A percentile compares a stretch with the other conserved stretches of the same genome.
Conservation (phyloP, 2,329 filamentous ascomycete genomes). For the Aspergillus arachidicola region DNA sequence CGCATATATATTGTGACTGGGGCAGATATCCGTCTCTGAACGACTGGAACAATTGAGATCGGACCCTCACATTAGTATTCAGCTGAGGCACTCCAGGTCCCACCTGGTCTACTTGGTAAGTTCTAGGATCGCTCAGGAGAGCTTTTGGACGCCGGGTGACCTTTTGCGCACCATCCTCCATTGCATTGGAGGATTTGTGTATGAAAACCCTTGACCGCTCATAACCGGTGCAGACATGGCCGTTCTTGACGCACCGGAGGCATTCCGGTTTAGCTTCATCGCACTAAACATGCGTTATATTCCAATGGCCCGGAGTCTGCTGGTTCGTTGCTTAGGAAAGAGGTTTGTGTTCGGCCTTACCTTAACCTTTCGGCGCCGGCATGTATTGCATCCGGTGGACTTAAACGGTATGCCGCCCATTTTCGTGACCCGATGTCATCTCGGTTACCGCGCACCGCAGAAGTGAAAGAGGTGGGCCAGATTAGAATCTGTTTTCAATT, state of each 20-base stretch:
- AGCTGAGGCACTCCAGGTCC: conserved; percentile 15
- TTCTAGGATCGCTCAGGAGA: background rate
- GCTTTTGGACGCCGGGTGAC: conserved; percentile 11
- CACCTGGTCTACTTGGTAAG: conserved; percentile 1
- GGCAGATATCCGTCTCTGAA: conserved; percentile 17
- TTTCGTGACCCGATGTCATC: conserved; percentile 1
- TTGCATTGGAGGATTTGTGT: conserved; percentile 12
- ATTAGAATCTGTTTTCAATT: background rate
- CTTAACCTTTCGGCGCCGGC: conserved; percentile 23
- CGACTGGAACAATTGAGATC: conserved; percentile 16
- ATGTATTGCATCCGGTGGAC: conserved; percentile 25
- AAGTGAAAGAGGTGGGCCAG: background rate
- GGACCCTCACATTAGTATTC: conserved; percentile 17
- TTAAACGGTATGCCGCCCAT: conserved; percentile 23
- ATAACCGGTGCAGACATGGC: conserved; percentile 26
- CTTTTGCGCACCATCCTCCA: conserved; percentile 3
- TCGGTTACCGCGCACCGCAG: background rate
- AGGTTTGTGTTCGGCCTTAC: conserved; percentile 4
- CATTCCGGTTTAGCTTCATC: conserved; percentile 27
- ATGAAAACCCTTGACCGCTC: conserved; percentile 20
- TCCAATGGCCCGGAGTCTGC: background rate
- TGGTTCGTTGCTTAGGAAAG: background rate
- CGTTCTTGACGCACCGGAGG: conserved; percentile 26
- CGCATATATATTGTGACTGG: conserved; percentile 5
- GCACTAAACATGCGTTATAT: conserved; percentile 19